Evolutionary conservation across 257 asterid species (phyloP).

Genomic region (Echium plantagineum): DNA sequence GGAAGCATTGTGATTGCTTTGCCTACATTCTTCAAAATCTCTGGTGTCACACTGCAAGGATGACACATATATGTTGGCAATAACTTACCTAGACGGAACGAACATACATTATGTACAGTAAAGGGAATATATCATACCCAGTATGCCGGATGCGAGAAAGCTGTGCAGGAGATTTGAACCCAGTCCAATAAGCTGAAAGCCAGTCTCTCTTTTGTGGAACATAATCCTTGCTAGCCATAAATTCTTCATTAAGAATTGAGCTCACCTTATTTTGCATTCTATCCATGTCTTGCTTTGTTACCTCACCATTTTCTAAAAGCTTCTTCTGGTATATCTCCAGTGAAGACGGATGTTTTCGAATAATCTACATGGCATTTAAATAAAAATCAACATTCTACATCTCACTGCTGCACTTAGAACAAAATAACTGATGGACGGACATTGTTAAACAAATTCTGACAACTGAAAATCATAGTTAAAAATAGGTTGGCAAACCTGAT

Average conservation of each 20-base stretch:
- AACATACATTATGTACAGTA: neutral
- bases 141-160: slow-evolving; percentile 27
- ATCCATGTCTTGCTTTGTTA: slow-evolving; percentile 18
- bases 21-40: slow-evolving; percentile 20
- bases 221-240: slow-evolving; percentile 21
- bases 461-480: no score
- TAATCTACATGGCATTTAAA: slow-evolving; percentile 8
- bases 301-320: slow-evolving; percentile 17
- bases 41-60: slow-evolving; percentile 20
- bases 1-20: slow-evolving; percentile 22
- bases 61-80: slow-evolving; percentile 2
- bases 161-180: slow-evolving; percentile 25
- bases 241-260: slow-evolving; percentile 23
- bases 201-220: slow-evolving; percentile 22
- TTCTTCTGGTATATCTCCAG: slow-evolving; percentile 21
- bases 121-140: slow-evolving; percentile 14
- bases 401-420: neutral
- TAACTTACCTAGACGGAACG: neutral
- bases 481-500: slow-evolving; percentile 36
- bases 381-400: neutral
- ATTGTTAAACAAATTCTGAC: neutral
- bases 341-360: slow-evolving; percentile 22
- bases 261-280: slow-evolving; percentile 15
- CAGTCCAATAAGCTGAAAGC: slow-evolving; percentile 24
- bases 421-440: neutral